A percentile compares a stretch with the other conserved stretches of the same genome.
phyloP scores from a whole-genome alignment of 176 grass and related monocot species.

The Stipa capillata region DNA sequence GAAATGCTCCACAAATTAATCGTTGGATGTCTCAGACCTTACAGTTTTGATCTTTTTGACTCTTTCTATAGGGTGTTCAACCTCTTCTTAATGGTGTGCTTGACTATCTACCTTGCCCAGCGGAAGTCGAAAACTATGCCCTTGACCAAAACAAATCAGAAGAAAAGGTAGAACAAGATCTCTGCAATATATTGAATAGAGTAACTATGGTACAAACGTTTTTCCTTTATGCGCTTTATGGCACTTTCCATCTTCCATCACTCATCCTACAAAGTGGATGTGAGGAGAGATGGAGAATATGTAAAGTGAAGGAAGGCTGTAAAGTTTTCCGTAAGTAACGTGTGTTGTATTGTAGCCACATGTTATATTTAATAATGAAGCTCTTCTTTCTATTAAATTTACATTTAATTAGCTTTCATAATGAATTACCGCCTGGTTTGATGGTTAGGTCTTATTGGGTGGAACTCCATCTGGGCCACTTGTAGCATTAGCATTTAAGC shows the following conservation, averaged over 20 bases:
- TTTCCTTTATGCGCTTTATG: not conserved
- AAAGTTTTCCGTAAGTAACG: not conserved
- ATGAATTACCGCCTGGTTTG: conserved; percentile 12
- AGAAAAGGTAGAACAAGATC: conserved; percentile 61
- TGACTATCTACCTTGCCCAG: conserved; percentile 80
- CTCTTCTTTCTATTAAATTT: not conserved
- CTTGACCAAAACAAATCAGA: conserved; percentile 95
- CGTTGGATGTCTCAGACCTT: not conserved
- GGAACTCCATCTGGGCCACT: conserved; percentile 71
- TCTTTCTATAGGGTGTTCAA: conserved; percentile 78
- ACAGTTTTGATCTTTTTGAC: conserved; percentile 16
- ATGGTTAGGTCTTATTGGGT: conserved; percentile 58
- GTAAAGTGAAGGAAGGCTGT: not conserved
- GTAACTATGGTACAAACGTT: not conserved
- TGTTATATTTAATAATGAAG: not conserved
- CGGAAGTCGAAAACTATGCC: conserved; percentile 81
- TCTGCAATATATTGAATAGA: conserved; percentile 1
- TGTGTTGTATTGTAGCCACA: not conserved
- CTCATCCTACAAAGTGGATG: conserved; percentile 2
- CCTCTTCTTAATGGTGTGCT: conserved; percentile 90
- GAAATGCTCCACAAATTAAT: not conserved
- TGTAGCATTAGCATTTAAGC: conserved; percentile 92
- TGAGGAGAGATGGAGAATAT: too few relatives aligned
- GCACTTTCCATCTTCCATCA: not conserved
- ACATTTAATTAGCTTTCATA: not conserved